Evolutionary conservation across 2,329 filamentous ascomycete species (phyloP).

Genomic region (Botrytis porri): DNA sequence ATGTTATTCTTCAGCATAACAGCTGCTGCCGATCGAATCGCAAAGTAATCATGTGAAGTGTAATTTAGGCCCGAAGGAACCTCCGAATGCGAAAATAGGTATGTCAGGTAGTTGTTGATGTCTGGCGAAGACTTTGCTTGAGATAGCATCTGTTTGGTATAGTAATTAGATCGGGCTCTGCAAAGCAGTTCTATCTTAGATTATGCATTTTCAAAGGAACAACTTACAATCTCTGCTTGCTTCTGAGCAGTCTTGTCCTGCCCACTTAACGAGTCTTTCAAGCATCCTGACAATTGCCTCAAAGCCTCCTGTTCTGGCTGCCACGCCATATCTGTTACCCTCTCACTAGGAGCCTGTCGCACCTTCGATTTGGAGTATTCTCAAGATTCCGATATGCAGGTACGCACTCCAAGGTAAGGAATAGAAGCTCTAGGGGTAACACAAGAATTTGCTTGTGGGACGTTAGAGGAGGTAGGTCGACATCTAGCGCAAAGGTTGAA

Average conservation of each 20-base stretch:
- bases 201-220: background rate
- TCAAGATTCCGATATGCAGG: constrained; percentile 35
- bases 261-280: constrained; percentile 88
- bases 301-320: constrained; percentile 85
- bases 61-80: constrained; percentile 59
- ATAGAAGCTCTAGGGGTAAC: constrained; percentile 31
- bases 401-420: constrained; percentile 28
- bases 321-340: constrained; percentile 70
- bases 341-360: constrained; percentile 26
- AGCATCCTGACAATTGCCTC: constrained; percentile 81
- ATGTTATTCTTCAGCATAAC: constrained; percentile 97
- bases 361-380: constrained; percentile 24
- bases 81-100: constrained; percentile 73
- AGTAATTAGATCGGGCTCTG: constrained; percentile 15
- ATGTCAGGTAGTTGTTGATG: constrained; percentile 95
- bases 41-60: constrained; percentile 61
- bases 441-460: constrained; percentile 37
- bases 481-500: constrained; percentile 29
- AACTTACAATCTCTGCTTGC: constrained; percentile 79
- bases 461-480: constrained; percentile 32
- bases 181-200: background rate
- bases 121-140: constrained; percentile 87
- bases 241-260: constrained; percentile 78
- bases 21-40: constrained; percentile 81
- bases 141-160: constrained; percentile 71